Evolutionary conservation across 371 early-diverging fungal species (phyloP).

Genomic region (Mucor indicus): DNA sequence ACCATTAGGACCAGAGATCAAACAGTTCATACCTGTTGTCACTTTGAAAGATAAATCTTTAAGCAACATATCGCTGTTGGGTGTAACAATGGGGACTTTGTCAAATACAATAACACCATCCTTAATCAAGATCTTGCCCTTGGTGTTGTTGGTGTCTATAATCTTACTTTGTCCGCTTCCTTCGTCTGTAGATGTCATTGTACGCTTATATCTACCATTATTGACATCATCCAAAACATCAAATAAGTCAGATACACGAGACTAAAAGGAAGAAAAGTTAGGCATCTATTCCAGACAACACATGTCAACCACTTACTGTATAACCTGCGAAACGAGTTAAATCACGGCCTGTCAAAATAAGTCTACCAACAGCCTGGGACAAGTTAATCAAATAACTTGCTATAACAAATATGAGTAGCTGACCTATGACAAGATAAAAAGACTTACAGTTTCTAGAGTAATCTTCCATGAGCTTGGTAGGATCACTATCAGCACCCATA

Average conservation of each 20-base stretch:
- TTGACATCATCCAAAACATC: slow-evolving; percentile 71
- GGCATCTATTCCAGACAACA: not conserved
- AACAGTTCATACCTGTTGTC: slow-evolving; percentile 77
- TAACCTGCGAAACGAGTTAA: slow-evolving; percentile 79
- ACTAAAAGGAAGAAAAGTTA: slow-evolving; percentile 18
- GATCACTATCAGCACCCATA: slow-evolving; percentile 61
- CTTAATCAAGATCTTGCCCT: slow-evolving; percentile 61
- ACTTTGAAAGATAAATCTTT: slow-evolving; percentile 82
- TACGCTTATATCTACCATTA: slow-evolving; percentile 62
- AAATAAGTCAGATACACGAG: slow-evolving; percentile 76
- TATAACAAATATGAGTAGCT: slow-evolving; percentile 6
- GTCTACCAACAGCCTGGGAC: slow-evolving; percentile 82
- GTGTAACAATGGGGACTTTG: slow-evolving; percentile 88
- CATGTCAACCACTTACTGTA: slow-evolving; percentile 33
- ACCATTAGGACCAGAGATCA: slow-evolving; percentile 93
- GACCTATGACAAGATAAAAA: too few relatives aligned
- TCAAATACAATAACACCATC: slow-evolving; percentile 80
- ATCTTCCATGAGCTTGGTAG: slow-evolving; percentile 84
- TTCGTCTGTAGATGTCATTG: slow-evolving; percentile 54
- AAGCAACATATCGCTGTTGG: slow-evolving; percentile 86
- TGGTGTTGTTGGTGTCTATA: slow-evolving; percentile 48
- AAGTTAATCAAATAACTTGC: slow-evolving; percentile 83
- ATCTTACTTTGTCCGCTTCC: slow-evolving; percentile 22
- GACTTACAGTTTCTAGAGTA: slow-evolving; percentile 76
- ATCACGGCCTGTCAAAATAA: slow-evolving; percentile 81